Evolutionary conservation across 306 rosid genomes (phyloP), one percentile per base, ranked within the genome.

Genomic region (Quillaja saponaria): DNA sequence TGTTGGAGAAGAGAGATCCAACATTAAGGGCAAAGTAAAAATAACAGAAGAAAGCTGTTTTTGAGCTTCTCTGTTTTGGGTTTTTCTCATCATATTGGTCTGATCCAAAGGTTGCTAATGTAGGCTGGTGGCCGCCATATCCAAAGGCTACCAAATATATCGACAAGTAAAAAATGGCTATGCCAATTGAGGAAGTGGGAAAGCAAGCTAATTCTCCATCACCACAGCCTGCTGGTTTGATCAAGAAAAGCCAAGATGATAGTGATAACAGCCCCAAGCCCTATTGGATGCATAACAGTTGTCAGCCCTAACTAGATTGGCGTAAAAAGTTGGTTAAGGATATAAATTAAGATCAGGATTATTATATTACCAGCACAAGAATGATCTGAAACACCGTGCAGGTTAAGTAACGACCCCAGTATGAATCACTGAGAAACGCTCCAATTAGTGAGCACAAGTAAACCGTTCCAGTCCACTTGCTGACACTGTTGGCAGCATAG

Each of bases 81-180:
- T 19, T 64, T 19, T 51, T 74, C 6, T 63, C 75, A 20, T 77
- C 81, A 40, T 77, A 83, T 39, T 83, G 88, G 71, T 83, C 88
- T 5, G 85, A 81, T 3, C 88, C 88, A 9, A 83, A 83, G 6
- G 88, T 83, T 15, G 88, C 88, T 1, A 83, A 39, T 31, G 85
- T 80, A 10, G 88, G 88, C 25, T 83, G 88, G 38, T 83, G 85
- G 3, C 88, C 88, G 17, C 88, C 88, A 12, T 83, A 83, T 17
- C 88, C 88, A 0, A 83, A 77, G 4, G 88, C 88, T 6, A 83
- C 82, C 4, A 83, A 44, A 53, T 83, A 83, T 28, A 83, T 74
- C 1, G 88, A 83, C 10, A 74, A 1, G 76, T 83, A 80, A 73
- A 83, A 83, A 4, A 83, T 1, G 0, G 8, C 16, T 3, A 60